Base-by-base conservation (phyloP, 78 protist species). In the Dictyostelium citrinum region DNA sequence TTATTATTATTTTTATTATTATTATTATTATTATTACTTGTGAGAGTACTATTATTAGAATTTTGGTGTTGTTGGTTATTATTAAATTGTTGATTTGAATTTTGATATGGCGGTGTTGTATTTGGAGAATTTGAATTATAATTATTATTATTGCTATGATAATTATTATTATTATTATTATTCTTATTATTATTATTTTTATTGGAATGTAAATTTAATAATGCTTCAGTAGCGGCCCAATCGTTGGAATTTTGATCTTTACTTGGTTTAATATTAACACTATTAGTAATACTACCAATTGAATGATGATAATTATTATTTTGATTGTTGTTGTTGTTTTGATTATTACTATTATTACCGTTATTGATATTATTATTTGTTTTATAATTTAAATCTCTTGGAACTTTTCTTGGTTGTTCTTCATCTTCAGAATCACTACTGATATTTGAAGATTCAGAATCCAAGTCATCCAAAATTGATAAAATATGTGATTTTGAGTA, bases 221-320 rank as follows among this genome's bases (percentile, higher is more conserved):
- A 71, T 0, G 78, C 84, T 24, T 85, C 91, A 9, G 91, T 85
- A 16, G 91, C 77, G 0, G 82, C 83, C 82, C 82, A 85, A 20
- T 85, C 91, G 24, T 20, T n/a, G 35, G 70, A 60, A 29, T 8
- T 12, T 24, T 29, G 35, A 11, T 81, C 88, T 41, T 81, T 81
- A 37, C 55, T 37, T 55, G 77, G 77, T n/a, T 81, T 61, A 2
- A 74, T 74, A 74, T 74, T 74, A 4, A 39, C 51, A 74, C 37
- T 74, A 74, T 39, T 37, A 35, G 80, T 39, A 22, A 33, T 74
- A 74, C 80, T 74, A 74, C 51, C 41, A 6, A 74, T 74, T 6
- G 27, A 35, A 9, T 29, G 24, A 33, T 46, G 33, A 45, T 46
- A 12, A n/a, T 24, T 77, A 45, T 41, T 41, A 8, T 11, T 77